phyloP scores from a whole-genome alignment of 2,329 filamentous ascomycete genomes.

The Periconia sp. region DNA sequence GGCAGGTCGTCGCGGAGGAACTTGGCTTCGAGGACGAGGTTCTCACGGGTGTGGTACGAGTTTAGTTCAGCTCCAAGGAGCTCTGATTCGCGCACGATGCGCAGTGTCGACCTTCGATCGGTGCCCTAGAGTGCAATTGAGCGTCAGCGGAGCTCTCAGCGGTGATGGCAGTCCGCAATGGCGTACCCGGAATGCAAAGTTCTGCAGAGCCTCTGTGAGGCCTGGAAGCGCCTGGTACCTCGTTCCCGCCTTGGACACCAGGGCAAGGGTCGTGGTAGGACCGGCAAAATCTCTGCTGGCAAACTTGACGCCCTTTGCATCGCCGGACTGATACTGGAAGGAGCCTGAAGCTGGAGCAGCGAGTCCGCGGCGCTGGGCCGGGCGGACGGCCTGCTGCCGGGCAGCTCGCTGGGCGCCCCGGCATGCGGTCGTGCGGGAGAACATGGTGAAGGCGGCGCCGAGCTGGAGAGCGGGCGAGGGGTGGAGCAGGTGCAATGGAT shows the following conservation, averaged over 20 bases:
- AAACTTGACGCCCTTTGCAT: conserved; percentile 88
- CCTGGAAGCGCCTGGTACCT: conserved; percentile 90
- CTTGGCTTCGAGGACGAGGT: conserved; percentile 88
- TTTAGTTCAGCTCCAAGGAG: conserved; percentile 90
- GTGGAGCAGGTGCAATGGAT: conserved; percentile 57
- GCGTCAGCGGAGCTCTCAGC: conserved; percentile 29
- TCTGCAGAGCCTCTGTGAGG: conserved; percentile 86
- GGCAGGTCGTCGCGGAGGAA: conserved; percentile 96
- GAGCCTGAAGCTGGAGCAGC: conserved; percentile 73
- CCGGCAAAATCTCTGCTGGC: conserved; percentile 88
- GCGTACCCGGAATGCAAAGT: conserved; percentile 94
- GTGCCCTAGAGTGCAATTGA: conserved; percentile 70
- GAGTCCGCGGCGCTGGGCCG: conserved; percentile 65
- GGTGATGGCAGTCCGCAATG: conserved; percentile 14
- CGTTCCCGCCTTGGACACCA: conserved; percentile 94
- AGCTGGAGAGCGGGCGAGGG: conserved; percentile 51
- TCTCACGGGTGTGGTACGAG: conserved; percentile 90
- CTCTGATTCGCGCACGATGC: conserved; percentile 94
- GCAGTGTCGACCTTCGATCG: conserved; percentile 82
- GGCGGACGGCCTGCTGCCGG: conserved; percentile 63
- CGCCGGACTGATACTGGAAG: conserved; percentile 85
- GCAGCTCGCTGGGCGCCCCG: conserved; percentile 68
- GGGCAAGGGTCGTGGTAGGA: conserved; percentile 86
- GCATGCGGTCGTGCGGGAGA: conserved; percentile 70
- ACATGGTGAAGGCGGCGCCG: conserved; percentile 60